A percentile compares a stretch with the other conserved stretches of the same genome.
Conservation (phyloP, 73 alveolate genomes). For the Tetrahymena borealis region DNA sequence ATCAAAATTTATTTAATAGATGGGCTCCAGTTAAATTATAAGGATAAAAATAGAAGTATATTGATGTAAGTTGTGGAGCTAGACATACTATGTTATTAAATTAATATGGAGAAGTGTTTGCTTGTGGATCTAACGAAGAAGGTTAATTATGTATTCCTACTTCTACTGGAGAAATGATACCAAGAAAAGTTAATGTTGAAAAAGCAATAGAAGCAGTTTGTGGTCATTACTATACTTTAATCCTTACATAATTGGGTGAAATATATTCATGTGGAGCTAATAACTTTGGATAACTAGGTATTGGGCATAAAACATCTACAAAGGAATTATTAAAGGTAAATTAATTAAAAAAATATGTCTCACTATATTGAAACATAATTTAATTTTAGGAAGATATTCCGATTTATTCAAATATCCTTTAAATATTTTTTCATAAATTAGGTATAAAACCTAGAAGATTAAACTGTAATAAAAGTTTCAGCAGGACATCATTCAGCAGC, state of each 20-base stretch:
- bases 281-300: constrained; percentile 57
- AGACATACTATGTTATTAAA: constrained; percentile 47
- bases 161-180: constrained; percentile 38
- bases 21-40: background rate
- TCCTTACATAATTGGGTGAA: constrained; percentile 36
- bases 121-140: constrained; percentile 55
- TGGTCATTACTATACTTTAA: constrained; percentile 52
- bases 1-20: background rate
- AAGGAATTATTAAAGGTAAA: background rate
- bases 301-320: constrained; percentile 44
- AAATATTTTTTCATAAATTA: background rate
- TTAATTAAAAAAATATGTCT: background rate
- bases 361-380: background rate
- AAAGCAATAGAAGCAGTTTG: constrained; percentile 44
- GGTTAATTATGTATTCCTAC: constrained; percentile 54
- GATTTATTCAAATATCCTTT: constrained; percentile 6
- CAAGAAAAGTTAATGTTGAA: background rate
- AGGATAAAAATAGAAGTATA: background rate
- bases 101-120: constrained; percentile 40
- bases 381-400: background rate
- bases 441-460: constrained; percentile 39
- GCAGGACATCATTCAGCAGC: constrained; percentile 59
- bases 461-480: constrained; percentile 33
- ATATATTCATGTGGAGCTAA: constrained; percentile 64
- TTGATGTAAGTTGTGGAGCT: constrained; percentile 47